Conservation (phyloP, 257 asterid genomes). For the Datura wrightii region DNA sequence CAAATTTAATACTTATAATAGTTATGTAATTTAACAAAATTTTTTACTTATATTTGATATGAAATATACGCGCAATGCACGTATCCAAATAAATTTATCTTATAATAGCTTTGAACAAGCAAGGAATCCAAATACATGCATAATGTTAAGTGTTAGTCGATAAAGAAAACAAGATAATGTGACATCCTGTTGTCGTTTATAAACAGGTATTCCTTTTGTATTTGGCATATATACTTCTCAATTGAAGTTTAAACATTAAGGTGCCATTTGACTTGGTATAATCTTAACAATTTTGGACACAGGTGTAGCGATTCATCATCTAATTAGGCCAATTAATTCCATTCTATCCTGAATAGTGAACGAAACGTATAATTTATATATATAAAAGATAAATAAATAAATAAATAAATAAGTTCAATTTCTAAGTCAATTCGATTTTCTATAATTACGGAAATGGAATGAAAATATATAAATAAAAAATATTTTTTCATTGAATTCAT, state of each 20-base stretch:
- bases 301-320: background rate
- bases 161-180: background rate
- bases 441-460: too few species aligned
- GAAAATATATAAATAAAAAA: too few species aligned
- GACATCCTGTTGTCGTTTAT: background rate
- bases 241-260: background rate
- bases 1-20: too few species aligned
- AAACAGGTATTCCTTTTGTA: background rate
- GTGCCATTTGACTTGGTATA: background rate
- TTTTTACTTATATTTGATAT: too few species aligned
- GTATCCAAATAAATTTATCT: background rate
- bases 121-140: background rate
- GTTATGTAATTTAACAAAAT: too few species aligned
- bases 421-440: too few species aligned
- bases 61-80: too few species aligned
- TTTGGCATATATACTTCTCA: background rate
- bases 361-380: too few species aligned
- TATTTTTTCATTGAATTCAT: too few species aligned
- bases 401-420: too few species aligned
- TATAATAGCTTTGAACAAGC: constrained; percentile 12
- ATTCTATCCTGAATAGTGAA: background rate
- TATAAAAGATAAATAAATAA: too few species aligned
- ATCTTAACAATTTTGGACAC: background rate
- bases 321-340: background rate
- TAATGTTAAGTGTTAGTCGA: background rate